Evolutionary conservation across 805 yeast species (phyloP).

Genomic region (Yarrowia divulgata): DNA sequence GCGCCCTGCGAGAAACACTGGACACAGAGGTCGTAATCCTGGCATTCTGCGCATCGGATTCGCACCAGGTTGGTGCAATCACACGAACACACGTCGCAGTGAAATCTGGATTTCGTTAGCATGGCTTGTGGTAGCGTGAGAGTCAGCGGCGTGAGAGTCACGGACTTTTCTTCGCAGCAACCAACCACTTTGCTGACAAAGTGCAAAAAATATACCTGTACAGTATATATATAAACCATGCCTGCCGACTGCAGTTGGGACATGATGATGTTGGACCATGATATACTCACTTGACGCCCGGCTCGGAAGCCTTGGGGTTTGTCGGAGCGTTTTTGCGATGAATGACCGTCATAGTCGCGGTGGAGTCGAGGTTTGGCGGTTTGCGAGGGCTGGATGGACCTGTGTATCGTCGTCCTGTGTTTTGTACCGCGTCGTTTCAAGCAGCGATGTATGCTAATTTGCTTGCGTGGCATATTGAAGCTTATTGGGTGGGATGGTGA

Average conservation of each 20-base stretch:
- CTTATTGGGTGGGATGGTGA: too few relatives aligned
- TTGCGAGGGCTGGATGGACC: constrained; percentile 2
- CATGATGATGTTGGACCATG: constrained; percentile 24
- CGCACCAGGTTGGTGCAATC: constrained; percentile 94
- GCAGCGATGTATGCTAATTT: constrained; percentile 35
- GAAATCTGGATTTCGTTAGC: constrained; percentile 44
- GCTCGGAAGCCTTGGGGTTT: constrained; percentile 50
- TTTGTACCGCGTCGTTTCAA: constrained; percentile 32
- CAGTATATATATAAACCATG: constrained; percentile 31
- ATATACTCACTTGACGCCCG: constrained; percentile 51
- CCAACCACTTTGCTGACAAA: constrained; percentile 23
- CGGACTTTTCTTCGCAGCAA: too few relatives aligned
- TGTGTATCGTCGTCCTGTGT: constrained; percentile 10
- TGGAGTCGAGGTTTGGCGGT: background rate
- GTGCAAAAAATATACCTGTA: constrained; percentile 35
- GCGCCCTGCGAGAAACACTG: constrained; percentile 93
- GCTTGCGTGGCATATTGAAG: constrained; percentile 11
- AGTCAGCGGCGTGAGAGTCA: too few relatives aligned
- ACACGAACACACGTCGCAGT: constrained; percentile 93
- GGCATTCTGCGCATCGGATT: constrained; percentile 88
- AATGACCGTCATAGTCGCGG: constrained; percentile 50
- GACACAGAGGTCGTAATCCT: constrained; percentile 96
- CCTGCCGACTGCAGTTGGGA: constrained; percentile 37
- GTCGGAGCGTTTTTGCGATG: constrained; percentile 51
- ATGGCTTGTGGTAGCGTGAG: too few relatives aligned